Base-by-base conservation (phyloP, 257 asterid species). In the Petrea volubilis region DNA sequence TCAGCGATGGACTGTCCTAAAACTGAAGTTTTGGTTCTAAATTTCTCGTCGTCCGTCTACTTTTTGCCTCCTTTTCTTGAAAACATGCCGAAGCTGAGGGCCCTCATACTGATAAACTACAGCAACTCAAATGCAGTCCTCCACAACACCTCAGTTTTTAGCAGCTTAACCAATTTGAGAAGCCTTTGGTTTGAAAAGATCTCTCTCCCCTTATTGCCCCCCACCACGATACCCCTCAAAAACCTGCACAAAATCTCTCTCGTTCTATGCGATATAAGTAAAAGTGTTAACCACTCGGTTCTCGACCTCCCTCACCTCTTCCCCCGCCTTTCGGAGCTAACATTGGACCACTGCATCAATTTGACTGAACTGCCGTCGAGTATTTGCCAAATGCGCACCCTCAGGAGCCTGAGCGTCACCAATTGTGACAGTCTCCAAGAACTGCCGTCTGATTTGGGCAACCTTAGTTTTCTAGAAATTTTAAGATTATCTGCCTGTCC, bases 111-210 rank as follows among this genome's bases (percentile, higher is more conserved):
- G 1, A 93, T 93, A 66, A 93, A 93, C 84, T 79, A 86, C 31
- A 77, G 83, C 73, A 63, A 73, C 69, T 78, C 92, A 33, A 85
- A 61, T 7, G 74, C 96, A 2, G 44, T 76, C 41, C 87, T 90
- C 25, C 82, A 78, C 38, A 90, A 93, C 67, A 74, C 87, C 21
- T 78, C 90, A 0, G 94, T 84, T 68, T 88, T 93, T 41, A 77
- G 84, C 73, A 76, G 75, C 75, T 71, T 93, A 64, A 67, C 87
- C 75, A 81, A 86, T 75, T 67, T 93, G 51, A 78, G 96, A 74
- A 93, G 97, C 94, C 89, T 90, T 70, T 93, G 97, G 96, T 73
- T 93, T 5, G 97, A 90, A 76, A 90, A 87, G 59, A 83, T 90
- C 43, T 67, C 86, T 0, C 73, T 87, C 70, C 97, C 97, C 38